phyloP scores from a whole-genome alignment of 805 yeast species.

The Isabelozyma pseudorhagii region DNA sequence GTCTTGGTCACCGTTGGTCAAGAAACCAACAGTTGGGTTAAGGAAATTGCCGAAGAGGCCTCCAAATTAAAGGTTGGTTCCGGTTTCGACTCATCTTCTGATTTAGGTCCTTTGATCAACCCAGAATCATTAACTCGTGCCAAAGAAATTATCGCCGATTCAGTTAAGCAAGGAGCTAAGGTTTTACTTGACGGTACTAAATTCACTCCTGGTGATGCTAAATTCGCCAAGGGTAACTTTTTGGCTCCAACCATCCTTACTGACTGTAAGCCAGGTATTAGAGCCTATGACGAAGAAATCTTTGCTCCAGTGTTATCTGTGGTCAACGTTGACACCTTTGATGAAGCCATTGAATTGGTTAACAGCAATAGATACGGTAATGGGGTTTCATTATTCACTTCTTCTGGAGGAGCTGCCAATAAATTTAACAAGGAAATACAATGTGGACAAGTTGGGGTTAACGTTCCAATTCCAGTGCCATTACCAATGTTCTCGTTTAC shows the following conservation, averaged over 20 bases:
- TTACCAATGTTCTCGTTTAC: conserved; percentile 80
- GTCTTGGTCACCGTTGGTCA: conserved; percentile 71
- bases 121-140: conserved; percentile 55
- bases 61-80: conserved; percentile 55
- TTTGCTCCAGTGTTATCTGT: conserved; percentile 74
- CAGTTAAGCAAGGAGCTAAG: conserved; percentile 59
- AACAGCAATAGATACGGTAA: conserved; percentile 63
- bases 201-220: conserved; percentile 34
- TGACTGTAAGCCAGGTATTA: conserved; percentile 63
- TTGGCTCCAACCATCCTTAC: conserved; percentile 68
- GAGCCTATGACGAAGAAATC: conserved; percentile 70
- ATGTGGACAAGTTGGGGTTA: conserved; percentile 75
- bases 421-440: conserved; percentile 66
- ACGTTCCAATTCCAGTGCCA: conserved; percentile 80
- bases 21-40: conserved; percentile 54
- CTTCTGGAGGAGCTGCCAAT: conserved; percentile 67
- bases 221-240: conserved; percentile 57
- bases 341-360: conserved; percentile 63
- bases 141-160: conserved; percentile 52
- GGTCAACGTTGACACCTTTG: conserved; percentile 59
- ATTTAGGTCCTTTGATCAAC: conserved; percentile 72
- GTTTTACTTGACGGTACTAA: conserved; percentile 64
- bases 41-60: conserved; percentile 58
- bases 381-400: conserved; percentile 68
- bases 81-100: conserved; percentile 62